Base-by-base conservation (phyloP, 805 yeast species). In the Sugiyamaella marilandica region DNA sequence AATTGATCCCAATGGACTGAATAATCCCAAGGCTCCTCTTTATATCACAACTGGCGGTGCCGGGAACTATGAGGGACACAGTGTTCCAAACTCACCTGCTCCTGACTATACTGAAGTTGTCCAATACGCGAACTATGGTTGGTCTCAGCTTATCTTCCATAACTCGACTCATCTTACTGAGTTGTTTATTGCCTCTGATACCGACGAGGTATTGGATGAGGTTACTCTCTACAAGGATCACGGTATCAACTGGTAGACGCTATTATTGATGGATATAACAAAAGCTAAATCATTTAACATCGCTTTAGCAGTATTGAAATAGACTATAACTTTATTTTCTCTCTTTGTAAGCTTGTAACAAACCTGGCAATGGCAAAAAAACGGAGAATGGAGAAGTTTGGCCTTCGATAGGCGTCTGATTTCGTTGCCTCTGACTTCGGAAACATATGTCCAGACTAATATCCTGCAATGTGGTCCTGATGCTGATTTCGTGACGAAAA, bases 91-190 rank as follows among this genome's bases (percentile, higher is more conserved):
- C 24, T 45, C 48, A 2, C 36, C 52, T 4, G 41, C 26, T 5
- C 55, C 47, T 7, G 51, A 54, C 44, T 55, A 55, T 45, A 32
- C 46, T 3, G 39, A 16, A 10, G 36, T 37, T n/a, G 49, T 50
- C 18, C 31, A 45, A 47, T 14, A 39, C 10, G 44, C 29, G 26
- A 26, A 45, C 46, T 64, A 53, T 36, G 67, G 67, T 5, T 64
- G 67, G 67, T 54, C 62, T 24, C 49, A 55, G 37, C 33, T 64
- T 36, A 62, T 60, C 1, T 55, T 64, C 52, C 67, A 64, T 55
- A 64, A 64, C 55, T 55, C 64, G 45, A 58, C 67, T 10, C 67
- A 64, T 39, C 46, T 64, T 19, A 57, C 64, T n/a, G 66, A 64
- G 43, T 62, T 64, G 47, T 64, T 61, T 41, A 49, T 64, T 46